phyloP scores from a whole-genome alignment of 768 basidiomycete genomes.

The Pilatotrama ljubarskyi region DNA sequence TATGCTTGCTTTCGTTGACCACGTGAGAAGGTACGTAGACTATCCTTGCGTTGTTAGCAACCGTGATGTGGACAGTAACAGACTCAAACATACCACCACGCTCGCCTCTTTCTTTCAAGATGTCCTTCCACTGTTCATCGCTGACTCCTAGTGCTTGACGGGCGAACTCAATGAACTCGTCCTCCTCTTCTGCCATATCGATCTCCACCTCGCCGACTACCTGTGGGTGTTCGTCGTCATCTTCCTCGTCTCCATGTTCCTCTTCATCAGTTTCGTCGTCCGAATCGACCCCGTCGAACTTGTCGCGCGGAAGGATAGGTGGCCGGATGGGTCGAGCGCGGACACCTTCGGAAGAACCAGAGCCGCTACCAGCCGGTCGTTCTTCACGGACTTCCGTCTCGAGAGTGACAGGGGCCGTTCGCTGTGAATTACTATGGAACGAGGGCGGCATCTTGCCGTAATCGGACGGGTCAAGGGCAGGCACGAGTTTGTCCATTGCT shows the following conservation, averaged over 20 bases:
- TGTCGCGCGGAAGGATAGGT: conserved; percentile 79
- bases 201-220: conserved; percentile 83
- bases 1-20: conserved; percentile 10
- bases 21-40: conserved; percentile 30
- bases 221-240: conserved; percentile 81
- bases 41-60: neutral
- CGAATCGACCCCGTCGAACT: conserved; percentile 91
- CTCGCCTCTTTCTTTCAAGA: conserved; percentile 71
- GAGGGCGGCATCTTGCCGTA: conserved; percentile 87
- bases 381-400: conserved; percentile 43
- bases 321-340: conserved; percentile 57
- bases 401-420: conserved; percentile 49
- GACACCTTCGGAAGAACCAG: conserved; percentile 16
- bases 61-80: neutral
- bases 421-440: conserved; percentile 70
- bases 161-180: conserved; percentile 94
- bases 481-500: conserved; percentile 80
- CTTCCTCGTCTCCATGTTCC: conserved; percentile 53
- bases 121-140: conserved; percentile 88
- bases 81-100: conserved; percentile 69
- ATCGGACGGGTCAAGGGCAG: conserved; percentile 74
- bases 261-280: conserved; percentile 84
- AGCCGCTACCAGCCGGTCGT: conserved; percentile 3
- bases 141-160: conserved; percentile 87
- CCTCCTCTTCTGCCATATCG: conserved; percentile 91